Evolutionary conservation across 768 basidiomycete species (phyloP).

Genomic region (Rubroboletus pulcherrimus): DNA sequence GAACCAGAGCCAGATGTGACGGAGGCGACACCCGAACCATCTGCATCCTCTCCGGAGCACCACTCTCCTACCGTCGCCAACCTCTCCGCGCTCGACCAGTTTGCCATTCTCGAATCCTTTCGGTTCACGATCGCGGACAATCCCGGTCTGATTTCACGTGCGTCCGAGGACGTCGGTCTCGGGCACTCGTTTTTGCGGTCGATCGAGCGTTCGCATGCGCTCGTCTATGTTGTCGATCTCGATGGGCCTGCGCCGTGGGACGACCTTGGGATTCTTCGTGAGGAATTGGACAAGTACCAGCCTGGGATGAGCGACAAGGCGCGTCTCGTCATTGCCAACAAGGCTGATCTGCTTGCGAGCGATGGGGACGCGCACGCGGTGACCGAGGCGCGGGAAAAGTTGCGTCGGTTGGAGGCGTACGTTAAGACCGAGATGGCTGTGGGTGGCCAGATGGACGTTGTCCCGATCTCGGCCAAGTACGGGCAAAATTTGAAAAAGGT

Average conservation of each 20-base stretch:
- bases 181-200: constrained; percentile 92
- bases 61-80: background rate
- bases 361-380: constrained; percentile 47
- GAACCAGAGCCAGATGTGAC: background rate
- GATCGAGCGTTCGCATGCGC: constrained; percentile 86
- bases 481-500: constrained; percentile 74
- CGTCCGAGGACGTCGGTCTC: constrained; percentile 86
- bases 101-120: constrained; percentile 66
- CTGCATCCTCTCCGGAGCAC: background rate
- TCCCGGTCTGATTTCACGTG: constrained; percentile 82
- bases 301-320: constrained; percentile 73
- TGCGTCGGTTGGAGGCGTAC: constrained; percentile 52
- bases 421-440: constrained; percentile 45
- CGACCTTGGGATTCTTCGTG: constrained; percentile 64
- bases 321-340: constrained; percentile 87
- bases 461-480: constrained; percentile 84
- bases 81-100: constrained; percentile 36
- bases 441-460: constrained; percentile 49
- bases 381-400: constrained; percentile 52
- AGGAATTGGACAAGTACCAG: constrained; percentile 84
- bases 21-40: background rate
- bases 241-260: constrained; percentile 70
- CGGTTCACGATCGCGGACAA: constrained; percentile 97
- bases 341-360: constrained; percentile 77
- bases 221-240: constrained; percentile 92